phyloP scores from a whole-genome alignment of 257 asterid genomes.

The Marsdenia floribunda region DNA sequence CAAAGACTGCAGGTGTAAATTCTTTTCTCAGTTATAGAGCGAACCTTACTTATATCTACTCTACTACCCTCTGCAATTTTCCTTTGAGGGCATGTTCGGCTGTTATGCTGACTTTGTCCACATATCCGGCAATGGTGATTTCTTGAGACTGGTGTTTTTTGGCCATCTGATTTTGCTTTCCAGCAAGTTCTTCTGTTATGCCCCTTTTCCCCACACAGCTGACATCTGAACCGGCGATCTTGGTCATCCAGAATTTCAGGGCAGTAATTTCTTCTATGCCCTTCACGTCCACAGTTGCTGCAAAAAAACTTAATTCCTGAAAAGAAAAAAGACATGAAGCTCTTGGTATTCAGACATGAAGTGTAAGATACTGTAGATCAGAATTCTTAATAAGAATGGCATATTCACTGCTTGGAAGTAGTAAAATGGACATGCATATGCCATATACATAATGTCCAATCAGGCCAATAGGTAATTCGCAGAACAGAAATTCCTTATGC shows the following conservation, averaged over 20 bases:
- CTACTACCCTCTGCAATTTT: slow-evolving; percentile 21
- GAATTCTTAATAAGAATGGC: not conserved
- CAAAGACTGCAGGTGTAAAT: slow-evolving; percentile 43
- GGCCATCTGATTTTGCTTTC: slow-evolving; percentile 35
- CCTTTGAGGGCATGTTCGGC: slow-evolving; percentile 59
- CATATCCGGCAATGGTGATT: slow-evolving; percentile 58
- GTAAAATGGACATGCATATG: not conserved
- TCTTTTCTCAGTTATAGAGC: slow-evolving; percentile 18
- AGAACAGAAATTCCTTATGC: not conserved
- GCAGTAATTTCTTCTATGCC: slow-evolving; percentile 81
- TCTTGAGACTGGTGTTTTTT: slow-evolving; percentile 23
- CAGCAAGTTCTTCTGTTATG: slow-evolving; percentile 86
- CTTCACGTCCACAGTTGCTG: slow-evolving; percentile 69
- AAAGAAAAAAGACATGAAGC: slow-evolving; percentile 11
- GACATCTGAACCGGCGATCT: slow-evolving; percentile 58
- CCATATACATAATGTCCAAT: not conserved
- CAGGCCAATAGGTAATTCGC: not conserved
- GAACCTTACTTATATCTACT: slow-evolving; percentile 18
- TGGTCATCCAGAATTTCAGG: slow-evolving; percentile 42
- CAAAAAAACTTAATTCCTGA: slow-evolving; percentile 73
- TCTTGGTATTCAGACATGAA: not conserved
- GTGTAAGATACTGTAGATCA: not conserved
- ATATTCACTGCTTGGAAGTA: not conserved
- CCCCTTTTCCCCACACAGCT: slow-evolving; percentile 74
- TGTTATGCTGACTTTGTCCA: slow-evolving; percentile 64